Conservation (phyloP, 352 stramenopile genomes). For the Peronospora belbahrii region DNA sequence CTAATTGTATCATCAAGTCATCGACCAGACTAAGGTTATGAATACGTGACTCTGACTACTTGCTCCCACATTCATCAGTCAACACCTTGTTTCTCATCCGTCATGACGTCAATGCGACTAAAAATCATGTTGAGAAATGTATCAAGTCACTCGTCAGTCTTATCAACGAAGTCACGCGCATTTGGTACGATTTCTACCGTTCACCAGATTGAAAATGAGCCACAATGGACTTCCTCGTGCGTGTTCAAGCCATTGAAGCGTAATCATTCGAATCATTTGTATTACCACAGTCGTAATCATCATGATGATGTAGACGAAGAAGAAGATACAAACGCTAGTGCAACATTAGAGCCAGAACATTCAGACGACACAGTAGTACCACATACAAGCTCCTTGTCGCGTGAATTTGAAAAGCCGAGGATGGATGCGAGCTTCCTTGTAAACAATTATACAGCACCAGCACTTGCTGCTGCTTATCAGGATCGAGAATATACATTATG, state of each 20-base stretch:
- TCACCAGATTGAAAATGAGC: conserved; percentile 11
- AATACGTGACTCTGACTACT: too few relatives aligned
- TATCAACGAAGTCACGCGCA: too few relatives aligned
- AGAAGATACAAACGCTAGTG: background rate
- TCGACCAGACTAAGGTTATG: too few relatives aligned
- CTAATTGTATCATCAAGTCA: too few relatives aligned
- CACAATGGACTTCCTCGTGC: conserved; percentile 2
- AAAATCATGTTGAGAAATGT: too few relatives aligned
- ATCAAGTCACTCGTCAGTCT: too few relatives aligned
- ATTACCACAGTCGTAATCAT: too few relatives aligned
- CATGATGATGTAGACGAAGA: background rate
- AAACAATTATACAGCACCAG: conserved; percentile 94
- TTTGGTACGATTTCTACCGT: conserved; percentile 3
- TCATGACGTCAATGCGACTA: too few relatives aligned
- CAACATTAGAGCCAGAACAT: background rate
- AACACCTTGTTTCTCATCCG: too few relatives aligned
- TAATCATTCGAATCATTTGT: too few relatives aligned
- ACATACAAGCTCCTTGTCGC: conserved; percentile 37
- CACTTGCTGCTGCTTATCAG: conserved; percentile 90
- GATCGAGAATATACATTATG: conserved; percentile 87
- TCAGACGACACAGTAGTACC: conserved; percentile 5
- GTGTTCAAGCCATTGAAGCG: background rate
- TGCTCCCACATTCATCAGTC: too few relatives aligned
- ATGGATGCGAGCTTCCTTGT: conserved; percentile 85
- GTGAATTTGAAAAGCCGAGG: conserved; percentile 58